Conservation (phyloP, 495 filamentous ascomycete species). For the Lophiostoma macrostomum region DNA sequence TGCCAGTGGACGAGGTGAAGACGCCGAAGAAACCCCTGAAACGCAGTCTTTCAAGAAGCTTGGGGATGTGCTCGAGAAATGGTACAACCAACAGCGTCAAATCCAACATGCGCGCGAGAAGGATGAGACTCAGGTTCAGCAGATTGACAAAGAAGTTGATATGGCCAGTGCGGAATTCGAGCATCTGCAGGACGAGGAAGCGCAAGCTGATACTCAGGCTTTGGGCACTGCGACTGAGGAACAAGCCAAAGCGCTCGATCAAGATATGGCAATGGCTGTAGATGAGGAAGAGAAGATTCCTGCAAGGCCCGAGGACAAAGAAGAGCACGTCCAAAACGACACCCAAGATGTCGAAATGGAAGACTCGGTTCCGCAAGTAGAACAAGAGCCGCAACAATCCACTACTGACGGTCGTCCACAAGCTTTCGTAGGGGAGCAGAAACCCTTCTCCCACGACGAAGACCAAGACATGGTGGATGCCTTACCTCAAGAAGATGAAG, state of each 20-base stretch:
- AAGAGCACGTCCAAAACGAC: constrained; percentile 42
- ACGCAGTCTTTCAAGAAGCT: constrained; percentile 80
- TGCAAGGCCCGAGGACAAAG: constrained; percentile 42
- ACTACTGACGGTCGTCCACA: constrained; percentile 23
- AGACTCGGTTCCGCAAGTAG: constrained; percentile 37
- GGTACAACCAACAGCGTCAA: constrained; percentile 79
- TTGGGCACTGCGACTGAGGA: constrained; percentile 85
- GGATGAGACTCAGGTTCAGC: constrained; percentile 50
- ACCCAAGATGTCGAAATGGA: constrained; percentile 27
- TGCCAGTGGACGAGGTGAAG: constrained; percentile 21
- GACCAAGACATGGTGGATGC: constrained; percentile 40
- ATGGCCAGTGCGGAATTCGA: constrained; percentile 78
- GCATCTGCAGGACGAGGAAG: constrained; percentile 79
- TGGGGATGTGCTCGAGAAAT: constrained; percentile 87
- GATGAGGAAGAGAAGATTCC: constrained; percentile 59
- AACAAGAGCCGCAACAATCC: constrained; percentile 41
- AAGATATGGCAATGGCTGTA: constrained; percentile 79
- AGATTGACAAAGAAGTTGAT: constrained; percentile 52
- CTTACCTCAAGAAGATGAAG: constrained; percentile 34
- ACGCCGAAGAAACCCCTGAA: constrained; percentile 33
- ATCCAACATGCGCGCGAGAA: constrained; percentile 69
- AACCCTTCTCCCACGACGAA: constrained; percentile 38
- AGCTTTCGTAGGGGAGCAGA: constrained; percentile 34
- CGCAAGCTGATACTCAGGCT: constrained; percentile 80
- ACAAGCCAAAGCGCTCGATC: constrained; percentile 75